These are phyloP conservation scores for Grigorovia humatica DNA, from an alignment of 805 yeast species.

Conservation along the genomic window DNA sequence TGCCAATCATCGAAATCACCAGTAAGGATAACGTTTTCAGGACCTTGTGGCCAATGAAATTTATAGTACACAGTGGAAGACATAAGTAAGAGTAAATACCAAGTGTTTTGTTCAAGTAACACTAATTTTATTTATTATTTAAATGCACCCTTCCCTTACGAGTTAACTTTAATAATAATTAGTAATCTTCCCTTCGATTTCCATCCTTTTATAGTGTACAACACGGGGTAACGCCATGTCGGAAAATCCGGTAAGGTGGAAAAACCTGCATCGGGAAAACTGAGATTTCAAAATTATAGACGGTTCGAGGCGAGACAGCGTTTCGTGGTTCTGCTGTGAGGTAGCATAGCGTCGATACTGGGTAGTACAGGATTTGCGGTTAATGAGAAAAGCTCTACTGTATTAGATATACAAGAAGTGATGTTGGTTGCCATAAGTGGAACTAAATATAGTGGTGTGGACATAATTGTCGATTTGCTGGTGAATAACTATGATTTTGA, in stretches of 20 bases:
- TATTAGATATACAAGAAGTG: neutral
- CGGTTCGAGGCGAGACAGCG: neutral
- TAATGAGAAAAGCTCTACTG: no score
- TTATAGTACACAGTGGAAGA: conserved; percentile 8
- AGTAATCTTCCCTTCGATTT: no score
- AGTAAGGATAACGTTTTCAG: conserved; percentile 49
- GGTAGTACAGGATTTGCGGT: no score
- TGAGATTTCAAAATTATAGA: neutral
- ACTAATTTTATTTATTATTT: no score
- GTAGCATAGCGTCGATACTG: no score
- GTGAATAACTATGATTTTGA: conserved; percentile 10
- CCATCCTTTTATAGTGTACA: neutral
- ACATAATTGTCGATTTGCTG: conserved; percentile 12
- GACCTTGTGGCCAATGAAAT: conserved; percentile 40
- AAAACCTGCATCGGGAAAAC: neutral
- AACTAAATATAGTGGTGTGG: conserved; percentile 18
- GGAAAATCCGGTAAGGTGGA: neutral
- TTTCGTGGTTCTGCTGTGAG: no score
- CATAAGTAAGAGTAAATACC: neutral
- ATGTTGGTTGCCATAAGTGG: conserved; percentile 26
- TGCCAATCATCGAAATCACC: conserved; percentile 67
- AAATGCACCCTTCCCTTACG: no score
- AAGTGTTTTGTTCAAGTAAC: no score
- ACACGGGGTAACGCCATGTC: neutral
- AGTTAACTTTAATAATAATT: no score